A percentile compares a stretch with the other conserved stretches of the same genome.
Conservation (phyloP, 768 basidiomycete species). For the Mycena metata region DNA sequence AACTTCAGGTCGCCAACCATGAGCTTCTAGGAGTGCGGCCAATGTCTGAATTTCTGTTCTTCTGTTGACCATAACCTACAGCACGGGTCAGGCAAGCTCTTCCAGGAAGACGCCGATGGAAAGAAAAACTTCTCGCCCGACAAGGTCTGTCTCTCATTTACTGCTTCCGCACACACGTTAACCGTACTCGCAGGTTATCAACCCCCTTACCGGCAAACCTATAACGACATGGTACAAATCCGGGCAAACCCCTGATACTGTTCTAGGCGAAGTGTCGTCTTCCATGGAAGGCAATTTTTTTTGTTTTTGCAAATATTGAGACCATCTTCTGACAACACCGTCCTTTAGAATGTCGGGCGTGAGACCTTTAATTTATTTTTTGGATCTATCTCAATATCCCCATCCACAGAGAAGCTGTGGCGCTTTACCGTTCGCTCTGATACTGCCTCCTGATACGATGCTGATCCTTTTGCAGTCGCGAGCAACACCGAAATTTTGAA, state of each 20-base stretch:
- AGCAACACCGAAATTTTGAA: conserved; percentile 81
- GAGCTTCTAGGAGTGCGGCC: conserved; percentile 74
- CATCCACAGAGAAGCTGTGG: conserved; percentile 72
- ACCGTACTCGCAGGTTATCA: conserved; percentile 67
- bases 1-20: conserved; percentile 92
- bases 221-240: conserved; percentile 90
- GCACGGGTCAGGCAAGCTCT: conserved; percentile 87
- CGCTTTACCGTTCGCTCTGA: conserved; percentile 74
- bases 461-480: conserved; percentile 62
- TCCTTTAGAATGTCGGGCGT: conserved; percentile 82
- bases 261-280: conserved; percentile 89
- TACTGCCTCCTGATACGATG: not conserved
- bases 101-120: conserved; percentile 82
- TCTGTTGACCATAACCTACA: not conserved
- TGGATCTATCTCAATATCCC: conserved; percentile 39
- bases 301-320: not conserved
- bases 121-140: conserved; percentile 85
- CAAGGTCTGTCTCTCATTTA: conserved; percentile 54
- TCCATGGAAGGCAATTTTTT: conserved; percentile 71
- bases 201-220: conserved; percentile 83
- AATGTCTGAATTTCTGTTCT: not conserved
- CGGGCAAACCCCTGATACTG: conserved; percentile 86
- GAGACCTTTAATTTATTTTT: conserved; percentile 84
- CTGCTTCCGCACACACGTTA: not conserved
- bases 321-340: not conserved